Evolutionary conservation across 2,329 filamentous ascomycete genomes (phyloP).

Genomic region (Cladosporium sp.): DNA sequence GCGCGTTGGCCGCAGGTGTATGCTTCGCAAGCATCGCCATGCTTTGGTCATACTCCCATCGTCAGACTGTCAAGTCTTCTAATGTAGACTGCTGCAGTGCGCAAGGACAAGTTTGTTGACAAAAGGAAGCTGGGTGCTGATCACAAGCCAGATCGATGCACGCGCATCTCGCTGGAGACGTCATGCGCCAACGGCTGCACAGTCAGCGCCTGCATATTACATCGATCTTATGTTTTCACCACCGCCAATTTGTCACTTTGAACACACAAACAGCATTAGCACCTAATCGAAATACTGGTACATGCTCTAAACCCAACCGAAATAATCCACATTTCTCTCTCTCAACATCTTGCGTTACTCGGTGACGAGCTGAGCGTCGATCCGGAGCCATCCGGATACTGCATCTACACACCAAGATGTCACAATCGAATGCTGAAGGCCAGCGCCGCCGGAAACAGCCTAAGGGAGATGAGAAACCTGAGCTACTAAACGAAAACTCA

Average conservation of each 20-base stretch:
- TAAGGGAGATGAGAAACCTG: background rate
- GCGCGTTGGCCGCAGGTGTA: constrained; percentile 6
- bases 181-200: constrained; percentile 12
- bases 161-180: background rate
- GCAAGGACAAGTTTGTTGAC: background rate
- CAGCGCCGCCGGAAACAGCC: constrained; percentile 11
- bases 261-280: background rate
- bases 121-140: constrained; percentile 6
- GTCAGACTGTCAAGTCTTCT: constrained; percentile 14
- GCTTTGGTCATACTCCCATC: constrained; percentile 35
- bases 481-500: background rate
- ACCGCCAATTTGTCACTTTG: background rate
- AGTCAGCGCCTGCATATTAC: constrained; percentile 11
- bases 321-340: background rate
- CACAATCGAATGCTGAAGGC: constrained; percentile 14
- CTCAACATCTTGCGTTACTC: background rate
- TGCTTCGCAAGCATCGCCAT: constrained; percentile 30
- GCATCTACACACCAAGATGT: constrained; percentile 12
- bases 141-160: constrained; percentile 9
- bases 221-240: constrained; percentile 6
- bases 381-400: background rate
- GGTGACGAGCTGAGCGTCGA: background rate
- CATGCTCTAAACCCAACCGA: background rate
- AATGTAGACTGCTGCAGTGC: background rate
- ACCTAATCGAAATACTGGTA: background rate